These are phyloP conservation scores for Cryphonectria nitschkei DNA, from an alignment of 2,329 filamentous ascomycete species.

Conservation along the genomic window DNA sequence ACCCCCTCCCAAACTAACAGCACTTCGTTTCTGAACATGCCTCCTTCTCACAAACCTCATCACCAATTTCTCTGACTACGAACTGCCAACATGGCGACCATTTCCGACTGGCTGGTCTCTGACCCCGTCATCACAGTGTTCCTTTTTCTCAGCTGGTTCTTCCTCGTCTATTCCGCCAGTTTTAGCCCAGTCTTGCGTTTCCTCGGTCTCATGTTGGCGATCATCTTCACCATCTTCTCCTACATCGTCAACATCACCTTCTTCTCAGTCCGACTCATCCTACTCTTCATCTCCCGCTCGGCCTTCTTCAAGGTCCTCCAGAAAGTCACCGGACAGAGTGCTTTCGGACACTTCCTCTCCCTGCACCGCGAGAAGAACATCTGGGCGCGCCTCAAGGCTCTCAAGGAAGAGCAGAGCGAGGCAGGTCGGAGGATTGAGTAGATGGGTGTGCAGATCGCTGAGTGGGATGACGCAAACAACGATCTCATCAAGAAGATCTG, in stretches of 20 bases:
- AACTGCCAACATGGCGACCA: background rate
- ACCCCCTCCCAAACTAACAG: too few species aligned
- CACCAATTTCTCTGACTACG: too few species aligned
- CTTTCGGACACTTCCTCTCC: slow-evolving; percentile 8
- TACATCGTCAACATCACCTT: background rate
- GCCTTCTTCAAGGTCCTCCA: slow-evolving; percentile 14
- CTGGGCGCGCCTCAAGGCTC: slow-evolving; percentile 7
- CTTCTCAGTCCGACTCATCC: background rate
- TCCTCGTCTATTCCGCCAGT: background rate
- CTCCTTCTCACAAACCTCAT: background rate
- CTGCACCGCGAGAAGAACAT: slow-evolving; percentile 12
- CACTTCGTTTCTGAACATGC: too few species aligned
- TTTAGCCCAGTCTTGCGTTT: background rate
- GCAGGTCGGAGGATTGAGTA: slow-evolving; percentile 1
- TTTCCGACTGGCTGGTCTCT: background rate
- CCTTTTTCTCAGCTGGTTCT: background rate
- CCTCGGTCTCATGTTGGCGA: background rate
- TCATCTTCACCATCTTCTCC: background rate
- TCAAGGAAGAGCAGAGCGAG: slow-evolving; percentile 4
- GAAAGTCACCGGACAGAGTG: slow-evolving; percentile 10
- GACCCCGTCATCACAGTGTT: background rate
- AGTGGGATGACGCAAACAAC: slow-evolving; percentile 16
- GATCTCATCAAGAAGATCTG: slow-evolving; percentile 13
- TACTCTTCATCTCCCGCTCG: background rate
- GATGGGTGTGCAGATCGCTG: slow-evolving; percentile 5